These are phyloP conservation scores for Rhododendron ferrugineum DNA, from an alignment of 148 eudicot genomes.

Conservation along the genomic window DNA sequence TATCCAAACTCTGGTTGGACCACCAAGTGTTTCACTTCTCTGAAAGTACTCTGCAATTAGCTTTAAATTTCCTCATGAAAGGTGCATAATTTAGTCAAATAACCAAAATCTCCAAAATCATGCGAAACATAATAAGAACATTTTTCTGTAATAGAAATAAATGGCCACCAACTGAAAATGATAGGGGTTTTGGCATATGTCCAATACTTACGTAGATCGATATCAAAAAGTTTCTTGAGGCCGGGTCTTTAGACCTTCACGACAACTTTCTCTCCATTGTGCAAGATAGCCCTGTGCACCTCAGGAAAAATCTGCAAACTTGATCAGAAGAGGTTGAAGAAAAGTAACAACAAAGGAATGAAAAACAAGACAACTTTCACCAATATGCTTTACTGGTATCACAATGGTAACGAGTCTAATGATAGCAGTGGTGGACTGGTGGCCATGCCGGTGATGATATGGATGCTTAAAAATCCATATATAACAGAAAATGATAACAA, in stretches of 20 bases:
- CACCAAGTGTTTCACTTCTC: slow-evolving; percentile 84
- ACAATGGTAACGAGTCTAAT: background rate
- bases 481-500: background rate
- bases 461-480: background rate
- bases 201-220: slow-evolving; percentile 72
- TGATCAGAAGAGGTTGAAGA: background rate
- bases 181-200: background rate
- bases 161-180: background rate
- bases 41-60: slow-evolving; percentile 94
- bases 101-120: background rate
- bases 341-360: background rate
- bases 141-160: background rate
- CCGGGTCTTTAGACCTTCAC: no score
- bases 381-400: background rate
- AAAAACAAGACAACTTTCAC: background rate
- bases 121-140: background rate
- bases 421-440: no score
- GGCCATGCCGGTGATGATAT: background rate
- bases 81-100: background rate
- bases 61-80: slow-evolving; percentile 71
- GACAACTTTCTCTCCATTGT: slow-evolving; percentile 46
- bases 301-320: slow-evolving; percentile 18
- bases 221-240: slow-evolving; percentile 65
- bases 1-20: slow-evolving; percentile 86
- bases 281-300: slow-evolving; percentile 95